phyloP scores from a whole-genome alignment of 2,329 filamentous ascomycete genomes.

The Eutypella sp. region DNA sequence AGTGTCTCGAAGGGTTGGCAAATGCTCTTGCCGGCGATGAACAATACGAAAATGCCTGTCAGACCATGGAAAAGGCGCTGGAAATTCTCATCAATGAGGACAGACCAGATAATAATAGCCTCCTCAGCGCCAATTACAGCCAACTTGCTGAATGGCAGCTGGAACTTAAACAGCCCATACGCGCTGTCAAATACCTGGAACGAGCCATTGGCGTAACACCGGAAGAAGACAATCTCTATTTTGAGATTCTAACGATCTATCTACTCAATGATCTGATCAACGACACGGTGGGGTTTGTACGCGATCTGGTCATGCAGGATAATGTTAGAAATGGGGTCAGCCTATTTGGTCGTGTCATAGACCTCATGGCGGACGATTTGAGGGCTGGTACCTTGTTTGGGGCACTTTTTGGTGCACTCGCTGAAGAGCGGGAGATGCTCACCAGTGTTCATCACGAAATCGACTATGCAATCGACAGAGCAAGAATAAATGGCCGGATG shows the following conservation, averaged over 20 bases:
- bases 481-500: background rate
- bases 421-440: background rate
- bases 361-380: background rate
- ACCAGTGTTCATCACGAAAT: background rate
- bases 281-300: background rate
- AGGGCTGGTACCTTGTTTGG: background rate
- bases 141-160: conserved; percentile 4
- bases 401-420: background rate
- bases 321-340: background rate
- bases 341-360: background rate
- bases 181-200: conserved; percentile 3
- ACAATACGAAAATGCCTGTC: background rate
- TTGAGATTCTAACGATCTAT: conserved; percentile 3
- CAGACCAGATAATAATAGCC: background rate
- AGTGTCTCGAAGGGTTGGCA: conserved; percentile 2
- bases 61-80: background rate
- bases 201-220: conserved; percentile 2
- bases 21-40: background rate
- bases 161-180: conserved; percentile 1
- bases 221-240: background rate
- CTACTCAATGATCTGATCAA: background rate
- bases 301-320: background rate
- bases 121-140: background rate
- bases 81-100: background rate
- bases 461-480: background rate